Evolutionary conservation across 1,139 yeast genomes (phyloP).

Genomic region (Diutina scorzettiae): DNA sequence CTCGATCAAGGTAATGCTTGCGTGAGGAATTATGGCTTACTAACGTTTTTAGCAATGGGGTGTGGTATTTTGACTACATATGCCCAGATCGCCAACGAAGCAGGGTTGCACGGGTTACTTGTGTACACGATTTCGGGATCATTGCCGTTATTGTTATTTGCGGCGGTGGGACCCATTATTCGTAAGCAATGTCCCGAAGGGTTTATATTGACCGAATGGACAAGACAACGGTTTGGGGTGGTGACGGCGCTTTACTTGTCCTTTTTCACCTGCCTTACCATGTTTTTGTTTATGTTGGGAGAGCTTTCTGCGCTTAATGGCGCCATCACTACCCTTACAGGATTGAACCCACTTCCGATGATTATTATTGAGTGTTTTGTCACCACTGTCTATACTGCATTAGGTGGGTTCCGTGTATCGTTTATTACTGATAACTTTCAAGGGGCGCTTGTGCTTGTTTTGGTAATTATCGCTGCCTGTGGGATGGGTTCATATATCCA

Average conservation of each 20-base stretch:
- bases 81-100: conserved; percentile 72
- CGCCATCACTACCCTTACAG: conserved; percentile 70
- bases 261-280: conserved; percentile 71
- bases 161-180: conserved; percentile 70
- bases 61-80: conserved; percentile 82
- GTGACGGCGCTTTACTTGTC: conserved; percentile 66
- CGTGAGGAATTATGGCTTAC: conserved; percentile 52
- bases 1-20: conserved; percentile 87
- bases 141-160: conserved; percentile 72
- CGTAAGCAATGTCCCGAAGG: conserved; percentile 79
- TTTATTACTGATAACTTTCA: conserved; percentile 84
- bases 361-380: conserved; percentile 81
- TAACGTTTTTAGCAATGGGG: conserved; percentile 53
- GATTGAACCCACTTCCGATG: conserved; percentile 68
- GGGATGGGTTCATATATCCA: conserved; percentile 74
- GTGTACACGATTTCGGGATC: conserved; percentile 79
- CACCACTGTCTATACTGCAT: conserved; percentile 74
- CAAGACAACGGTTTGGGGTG: conserved; percentile 64
- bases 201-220: conserved; percentile 93
- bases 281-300: conserved; percentile 80
- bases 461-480: conserved; percentile 59
- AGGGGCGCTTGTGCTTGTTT: conserved; percentile 58
- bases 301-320: conserved; percentile 72
- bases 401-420: conserved; percentile 86
- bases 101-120: conserved; percentile 80